phyloP scores from a whole-genome alignment of 176 grass and related monocot genomes.

The Phyllostachys edulis region DNA sequence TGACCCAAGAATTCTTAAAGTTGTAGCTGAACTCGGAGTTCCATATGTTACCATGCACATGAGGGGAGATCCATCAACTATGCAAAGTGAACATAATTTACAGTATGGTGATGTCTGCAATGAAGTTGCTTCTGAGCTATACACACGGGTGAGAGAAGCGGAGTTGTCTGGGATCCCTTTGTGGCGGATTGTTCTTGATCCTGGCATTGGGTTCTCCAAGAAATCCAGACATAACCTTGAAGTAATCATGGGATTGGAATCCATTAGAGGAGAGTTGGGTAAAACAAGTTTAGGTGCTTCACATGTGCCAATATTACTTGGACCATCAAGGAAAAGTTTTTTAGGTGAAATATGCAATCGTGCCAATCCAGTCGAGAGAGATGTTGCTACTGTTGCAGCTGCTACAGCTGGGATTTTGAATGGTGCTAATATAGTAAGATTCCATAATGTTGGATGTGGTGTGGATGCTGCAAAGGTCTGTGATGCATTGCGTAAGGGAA shows the following conservation, averaged over 20 bases:
- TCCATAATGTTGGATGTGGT: slow-evolving; percentile 66
- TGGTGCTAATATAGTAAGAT: slow-evolving; percentile 83
- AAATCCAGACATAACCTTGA: slow-evolving; percentile 51
- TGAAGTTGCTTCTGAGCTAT: slow-evolving; percentile 77
- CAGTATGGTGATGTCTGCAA: slow-evolving; percentile 64
- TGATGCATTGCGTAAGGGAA: slow-evolving; percentile 40
- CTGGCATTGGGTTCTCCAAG: slow-evolving; percentile 91
- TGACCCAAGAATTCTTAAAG: slow-evolving; percentile 68
- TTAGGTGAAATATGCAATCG: slow-evolving; percentile 67
- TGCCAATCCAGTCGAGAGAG: slow-evolving; percentile 57
- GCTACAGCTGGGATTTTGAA: slow-evolving; percentile 47
- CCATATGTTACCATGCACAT: slow-evolving; percentile 89
- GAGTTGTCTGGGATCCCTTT: slow-evolving; percentile 71
- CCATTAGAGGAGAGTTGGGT: slow-evolving; percentile 58
- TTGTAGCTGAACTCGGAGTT: slow-evolving; percentile 69
- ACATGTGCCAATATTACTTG: slow-evolving; percentile 69
- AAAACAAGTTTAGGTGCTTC: slow-evolving; percentile 72
- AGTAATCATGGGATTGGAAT: slow-evolving; percentile 53
- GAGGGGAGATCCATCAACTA: slow-evolving; percentile 77
- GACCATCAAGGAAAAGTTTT: slow-evolving; percentile 74
- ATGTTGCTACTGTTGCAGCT: slow-evolving; percentile 51
- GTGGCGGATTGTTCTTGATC: slow-evolving; percentile 89
- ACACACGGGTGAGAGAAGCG: slow-evolving; percentile 45
- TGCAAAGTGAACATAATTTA: slow-evolving; percentile 81
- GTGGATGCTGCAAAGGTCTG: slow-evolving; percentile 65